Evolutionary conservation across 2,329 filamentous ascomycete species (phyloP), one percentile per base, ranked within the genome.

Genomic region (Dactylonectria estremocensis): DNA sequence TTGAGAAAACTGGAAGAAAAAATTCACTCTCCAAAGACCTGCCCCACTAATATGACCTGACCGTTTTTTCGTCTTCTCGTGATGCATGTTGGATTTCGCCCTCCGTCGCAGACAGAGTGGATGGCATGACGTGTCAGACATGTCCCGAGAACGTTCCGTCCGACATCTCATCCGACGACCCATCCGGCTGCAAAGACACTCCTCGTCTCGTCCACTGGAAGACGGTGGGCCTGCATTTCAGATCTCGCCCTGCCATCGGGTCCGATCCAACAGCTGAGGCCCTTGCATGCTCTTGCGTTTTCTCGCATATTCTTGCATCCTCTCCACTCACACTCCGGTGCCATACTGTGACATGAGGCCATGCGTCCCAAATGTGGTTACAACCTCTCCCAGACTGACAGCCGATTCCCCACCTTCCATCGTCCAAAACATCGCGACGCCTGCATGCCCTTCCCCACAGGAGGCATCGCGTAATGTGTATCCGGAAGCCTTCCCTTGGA

Each of bases 401-500:
- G 71, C 65, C 59, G 71, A 74, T 68, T 72, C 63, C 72, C 72
- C 72, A 70, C 70, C 43, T 13, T 55, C 33, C 37, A 50, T 61
- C 31, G 6, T 66, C 62, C 64, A 66, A 66, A 66, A 57, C 52
- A 69, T 63, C 56, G 59, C 48, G 62, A 72, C 65, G 48, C 46
- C 56, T 31, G 64, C 63, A 70, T 68, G 55, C 60, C 56, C 56
- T 56, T 63, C 63, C 64, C 50, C 62, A 35, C 61, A 18, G 28
- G 59, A 31, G 61, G 31, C 4, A 28, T 28, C 24, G 24, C 53
- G 33, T 40, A 66, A 61, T 16, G 37, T 22, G 48, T 24, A 31
- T 55, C 45, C 37, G 52, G 22, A 49, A 71, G 37, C 14, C 48
- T 35, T 55, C 13, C 49, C 45, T 33, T 50, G 61, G 14, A 35